A percentile compares a stretch with the other conserved stretches of the same genome.
Conservation (phyloP, 2,329 filamentous ascomycete species). For the Dactylellina parvicollis region DNA sequence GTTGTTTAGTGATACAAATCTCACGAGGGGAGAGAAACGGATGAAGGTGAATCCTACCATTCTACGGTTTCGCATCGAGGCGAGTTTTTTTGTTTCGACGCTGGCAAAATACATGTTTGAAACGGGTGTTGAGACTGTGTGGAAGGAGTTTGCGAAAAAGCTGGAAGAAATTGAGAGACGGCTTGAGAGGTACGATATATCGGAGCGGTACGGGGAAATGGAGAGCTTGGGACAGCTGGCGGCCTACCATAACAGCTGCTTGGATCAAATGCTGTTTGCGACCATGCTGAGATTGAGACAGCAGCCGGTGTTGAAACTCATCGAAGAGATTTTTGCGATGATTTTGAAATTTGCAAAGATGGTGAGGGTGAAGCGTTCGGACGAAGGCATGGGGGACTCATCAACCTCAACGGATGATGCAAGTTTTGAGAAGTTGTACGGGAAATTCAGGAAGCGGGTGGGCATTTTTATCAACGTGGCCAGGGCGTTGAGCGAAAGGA, state of each 20-base stretch:
- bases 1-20: constrained; percentile 65
- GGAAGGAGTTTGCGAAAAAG: constrained; percentile 75
- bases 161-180: constrained; percentile 68
- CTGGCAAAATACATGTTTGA: constrained; percentile 83
- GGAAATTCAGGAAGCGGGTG: constrained; percentile 75
- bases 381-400: constrained; percentile 26
- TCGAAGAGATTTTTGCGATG: constrained; percentile 79
- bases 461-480: constrained; percentile 79
- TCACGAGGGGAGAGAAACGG: constrained; percentile 3
- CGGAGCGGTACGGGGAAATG: constrained; percentile 43
- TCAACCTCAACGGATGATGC: constrained; percentile 59
- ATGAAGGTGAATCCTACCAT: constrained; percentile 61
- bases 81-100: constrained; percentile 79
- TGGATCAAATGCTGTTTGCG: constrained; percentile 79
- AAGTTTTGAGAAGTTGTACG: constrained; percentile 68
- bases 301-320: constrained; percentile 74
- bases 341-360: constrained; percentile 74
- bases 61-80: constrained; percentile 76
- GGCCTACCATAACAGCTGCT: constrained; percentile 73
- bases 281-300: constrained; percentile 80
- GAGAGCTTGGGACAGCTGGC: constrained; percentile 69
- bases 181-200: constrained; percentile 52
- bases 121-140: constrained; percentile 76
- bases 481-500: constrained; percentile 73
- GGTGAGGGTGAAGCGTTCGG: constrained; percentile 58